Evolutionary conservation across 352 stramenopile species (phyloP).

Genomic region (Globisporangium recalcitrans): DNA sequence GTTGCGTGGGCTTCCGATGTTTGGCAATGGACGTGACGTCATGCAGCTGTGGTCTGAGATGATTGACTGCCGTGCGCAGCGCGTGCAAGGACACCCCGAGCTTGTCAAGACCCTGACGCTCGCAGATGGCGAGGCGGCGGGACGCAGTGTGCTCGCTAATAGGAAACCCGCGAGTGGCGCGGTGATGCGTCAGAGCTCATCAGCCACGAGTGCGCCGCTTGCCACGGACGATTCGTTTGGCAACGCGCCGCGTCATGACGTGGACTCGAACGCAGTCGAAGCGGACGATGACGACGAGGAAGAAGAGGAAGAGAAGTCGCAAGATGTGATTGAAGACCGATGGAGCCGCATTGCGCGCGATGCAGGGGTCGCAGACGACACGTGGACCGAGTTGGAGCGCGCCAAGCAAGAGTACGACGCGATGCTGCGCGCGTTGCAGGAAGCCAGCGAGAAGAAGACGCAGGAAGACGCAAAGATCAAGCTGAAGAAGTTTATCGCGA

Average conservation of each 20-base stretch:
- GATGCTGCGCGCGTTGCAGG: conserved; percentile 23
- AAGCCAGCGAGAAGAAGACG: conserved; percentile 7
- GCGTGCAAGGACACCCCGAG: conserved; percentile 38
- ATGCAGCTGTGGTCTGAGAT: conserved; percentile 60
- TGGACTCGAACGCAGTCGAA: conserved; percentile 9
- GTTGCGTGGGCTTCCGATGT: conserved; percentile 47
- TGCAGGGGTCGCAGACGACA: conserved; percentile 50
- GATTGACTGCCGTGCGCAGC: conserved; percentile 56
- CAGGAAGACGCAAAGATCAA: conserved; percentile 24
- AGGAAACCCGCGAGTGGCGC: conserved; percentile 32
- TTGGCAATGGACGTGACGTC: conserved; percentile 74
- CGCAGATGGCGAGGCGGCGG: conserved; percentile 36
- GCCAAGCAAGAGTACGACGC: conserved; percentile 53
- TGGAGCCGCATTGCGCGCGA: conserved; percentile 27
- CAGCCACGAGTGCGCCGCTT: not conserved
- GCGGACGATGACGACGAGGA: conserved; percentile 14
- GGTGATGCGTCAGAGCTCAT: conserved; percentile 22
- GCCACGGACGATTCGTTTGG: conserved; percentile 10
- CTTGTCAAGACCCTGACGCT: conserved; percentile 43
- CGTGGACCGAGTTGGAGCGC: conserved; percentile 59
- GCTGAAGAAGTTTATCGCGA: conserved; percentile 26
- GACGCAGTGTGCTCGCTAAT: conserved; percentile 27
- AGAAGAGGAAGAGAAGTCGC: conserved; percentile 16
- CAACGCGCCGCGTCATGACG: not conserved
- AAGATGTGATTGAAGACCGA: conserved; percentile 13